Conservation (phyloP, 257 asterid genomes). For the Asclepias syriaca region DNA sequence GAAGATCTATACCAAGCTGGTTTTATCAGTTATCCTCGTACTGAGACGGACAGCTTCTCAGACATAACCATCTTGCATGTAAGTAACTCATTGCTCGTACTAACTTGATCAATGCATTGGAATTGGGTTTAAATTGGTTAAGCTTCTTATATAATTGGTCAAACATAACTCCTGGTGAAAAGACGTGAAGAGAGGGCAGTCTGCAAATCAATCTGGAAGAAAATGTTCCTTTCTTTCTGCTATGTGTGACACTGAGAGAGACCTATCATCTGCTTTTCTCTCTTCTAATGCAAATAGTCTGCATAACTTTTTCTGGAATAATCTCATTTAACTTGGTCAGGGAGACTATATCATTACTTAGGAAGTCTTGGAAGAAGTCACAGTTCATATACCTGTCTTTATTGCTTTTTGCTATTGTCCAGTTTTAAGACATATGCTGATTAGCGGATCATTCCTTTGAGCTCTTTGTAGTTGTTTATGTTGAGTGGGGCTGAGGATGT, state of each 20-base stretch:
- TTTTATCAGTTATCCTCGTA: constrained; percentile 98
- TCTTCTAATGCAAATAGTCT: neutral
- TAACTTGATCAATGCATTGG: neutral
- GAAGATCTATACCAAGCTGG: constrained; percentile 97
- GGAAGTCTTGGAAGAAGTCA: neutral
- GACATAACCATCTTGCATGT: constrained; percentile 69
- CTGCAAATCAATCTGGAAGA: neutral
- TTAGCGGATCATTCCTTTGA: no score
- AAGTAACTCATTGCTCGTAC: constrained; percentile 16
- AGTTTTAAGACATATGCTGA: no score
- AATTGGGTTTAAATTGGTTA: neutral
- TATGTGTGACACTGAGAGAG: neutral
- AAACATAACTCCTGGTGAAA: neutral
- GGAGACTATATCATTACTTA: neutral
- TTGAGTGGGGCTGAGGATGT: no score
- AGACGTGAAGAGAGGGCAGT: neutral
- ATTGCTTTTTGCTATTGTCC: no score
- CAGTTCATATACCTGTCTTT: neutral
- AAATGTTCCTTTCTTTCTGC: neutral
- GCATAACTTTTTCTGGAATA: neutral
- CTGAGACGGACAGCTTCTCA: constrained; percentile 91
- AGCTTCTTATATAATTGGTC: neutral
- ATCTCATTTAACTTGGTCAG: neutral
- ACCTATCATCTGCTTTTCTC: neutral
- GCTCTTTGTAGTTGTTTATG: no score